A percentile compares a stretch with the other conserved stretches of the same genome.
These are phyloP conservation scores for Pyricularia pennisetigena DNA, from an alignment of 2,329 filamentous ascomycete genomes.

Conservation along the genomic window DNA sequence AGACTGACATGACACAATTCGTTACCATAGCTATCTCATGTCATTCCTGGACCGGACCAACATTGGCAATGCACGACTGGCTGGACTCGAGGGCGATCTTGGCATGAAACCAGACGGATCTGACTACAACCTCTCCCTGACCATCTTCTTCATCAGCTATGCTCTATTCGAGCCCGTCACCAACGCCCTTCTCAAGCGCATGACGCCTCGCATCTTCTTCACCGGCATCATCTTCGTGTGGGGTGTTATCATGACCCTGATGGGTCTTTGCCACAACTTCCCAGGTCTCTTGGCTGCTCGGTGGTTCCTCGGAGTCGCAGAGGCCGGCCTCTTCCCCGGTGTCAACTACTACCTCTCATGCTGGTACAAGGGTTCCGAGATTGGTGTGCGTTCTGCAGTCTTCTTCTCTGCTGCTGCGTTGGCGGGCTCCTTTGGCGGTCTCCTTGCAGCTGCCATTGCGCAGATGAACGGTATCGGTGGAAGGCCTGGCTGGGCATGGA, in stretches of 20 bases:
- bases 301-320: slow-evolving; percentile 33
- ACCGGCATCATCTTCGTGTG: slow-evolving; percentile 29
- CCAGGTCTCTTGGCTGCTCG: slow-evolving; percentile 28
- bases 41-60: slow-evolving; percentile 11
- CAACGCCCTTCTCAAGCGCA: slow-evolving; percentile 27
- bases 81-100: slow-evolving; percentile 8
- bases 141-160: slow-evolving; percentile 12
- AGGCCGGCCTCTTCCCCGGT: slow-evolving; percentile 38
- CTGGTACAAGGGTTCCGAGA: slow-evolving; percentile 74
- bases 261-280: slow-evolving; percentile 32
- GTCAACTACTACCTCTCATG: slow-evolving; percentile 75
- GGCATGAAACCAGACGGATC: slow-evolving; percentile 1
- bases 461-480: slow-evolving; percentile 56
- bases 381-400: slow-evolving; percentile 69
- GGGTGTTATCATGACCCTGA: slow-evolving; percentile 35
- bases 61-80: slow-evolving; percentile 11
- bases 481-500: slow-evolving; percentile 51
- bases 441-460: slow-evolving; percentile 62
- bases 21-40: slow-evolving; percentile 2
- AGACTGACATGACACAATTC: neutral
- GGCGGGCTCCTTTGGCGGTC: slow-evolving; percentile 67
- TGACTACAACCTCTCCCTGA: slow-evolving; percentile 11
- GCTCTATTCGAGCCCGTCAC: slow-evolving; percentile 27
- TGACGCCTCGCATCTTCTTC: slow-evolving; percentile 27
- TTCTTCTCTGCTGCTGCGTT: slow-evolving; percentile 79